Evolutionary conservation across 129 eudicot species (phyloP).

Genomic region (Lonicera japonica): DNA sequence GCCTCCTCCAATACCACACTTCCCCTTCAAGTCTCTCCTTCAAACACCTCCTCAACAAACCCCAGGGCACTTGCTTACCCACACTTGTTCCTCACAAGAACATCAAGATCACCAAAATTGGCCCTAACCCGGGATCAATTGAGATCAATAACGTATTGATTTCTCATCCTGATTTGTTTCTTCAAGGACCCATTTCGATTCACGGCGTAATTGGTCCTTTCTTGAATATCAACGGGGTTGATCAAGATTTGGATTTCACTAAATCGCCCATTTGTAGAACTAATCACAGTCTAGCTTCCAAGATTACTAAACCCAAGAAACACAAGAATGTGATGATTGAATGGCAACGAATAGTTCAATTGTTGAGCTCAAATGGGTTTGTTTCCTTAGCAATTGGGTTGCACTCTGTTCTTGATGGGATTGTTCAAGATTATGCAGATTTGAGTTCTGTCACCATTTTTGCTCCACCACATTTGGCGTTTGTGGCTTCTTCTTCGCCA

Average conservation of each 20-base stretch:
- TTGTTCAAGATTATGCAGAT: constrained; percentile 37
- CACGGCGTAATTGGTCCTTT: constrained; percentile 49
- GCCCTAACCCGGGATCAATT: constrained; percentile 15
- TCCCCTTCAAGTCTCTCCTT: constrained; percentile 32
- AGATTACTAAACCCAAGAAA: background rate
- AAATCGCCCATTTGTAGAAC: constrained; percentile 27
- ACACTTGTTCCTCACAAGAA: constrained; percentile 33
- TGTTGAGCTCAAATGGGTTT: constrained; percentile 42
- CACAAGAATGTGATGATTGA: constrained; percentile 24
- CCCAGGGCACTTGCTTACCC: constrained; percentile 35
- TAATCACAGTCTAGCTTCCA: background rate
- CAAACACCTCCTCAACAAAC: constrained; percentile 36
- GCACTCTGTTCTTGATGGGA: constrained; percentile 43
- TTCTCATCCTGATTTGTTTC: constrained; percentile 63
- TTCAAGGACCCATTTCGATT: constrained; percentile 42
- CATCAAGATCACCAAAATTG: constrained; percentile 30
- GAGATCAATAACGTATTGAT: constrained; percentile 55
- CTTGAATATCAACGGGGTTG: constrained; percentile 11
- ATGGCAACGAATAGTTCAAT: constrained; percentile 36
- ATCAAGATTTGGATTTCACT: constrained; percentile 23
- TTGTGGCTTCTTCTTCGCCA: constrained; percentile 39
- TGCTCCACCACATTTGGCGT: constrained; percentile 39
- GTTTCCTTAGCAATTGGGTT: constrained; percentile 59
- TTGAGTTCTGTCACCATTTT: constrained; percentile 45
- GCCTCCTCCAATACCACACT: constrained; percentile 52